Evolutionary conservation across 441 rosid genomes (phyloP).

Genomic region (Isatis lusitanica): DNA sequence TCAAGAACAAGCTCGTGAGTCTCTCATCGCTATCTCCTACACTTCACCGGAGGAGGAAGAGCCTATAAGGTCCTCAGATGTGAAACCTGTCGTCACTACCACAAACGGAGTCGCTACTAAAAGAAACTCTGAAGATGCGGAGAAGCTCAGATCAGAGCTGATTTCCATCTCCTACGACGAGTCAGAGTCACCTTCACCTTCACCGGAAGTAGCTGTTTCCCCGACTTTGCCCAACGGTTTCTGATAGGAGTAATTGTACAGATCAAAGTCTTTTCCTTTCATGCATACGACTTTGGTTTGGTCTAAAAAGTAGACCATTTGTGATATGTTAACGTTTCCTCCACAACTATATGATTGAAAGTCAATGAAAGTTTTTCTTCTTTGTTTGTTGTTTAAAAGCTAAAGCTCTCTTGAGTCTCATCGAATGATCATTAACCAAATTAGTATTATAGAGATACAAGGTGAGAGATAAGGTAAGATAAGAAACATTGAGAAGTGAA

Average conservation of each 20-base stretch:
- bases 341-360: conserved; percentile 1
- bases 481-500: conserved; percentile 14
- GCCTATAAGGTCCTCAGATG: conserved; percentile 6
- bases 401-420: neutral
- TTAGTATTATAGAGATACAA: conserved; percentile 23
- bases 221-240: conserved; percentile 20
- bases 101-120: conserved; percentile 23
- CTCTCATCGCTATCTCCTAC: conserved; percentile 37
- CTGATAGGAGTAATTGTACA: conserved; percentile 30
- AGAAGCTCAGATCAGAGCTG: conserved; percentile 30
- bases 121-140: conserved; percentile 15
- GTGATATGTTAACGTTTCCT: conserved; percentile 22
- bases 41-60: conserved; percentile 34
- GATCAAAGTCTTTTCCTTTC: conserved; percentile 15
- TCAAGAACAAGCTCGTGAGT: conserved; percentile 38
- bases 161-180: conserved; percentile 36
- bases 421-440: conserved; percentile 17
- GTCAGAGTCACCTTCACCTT: conserved; percentile 28
- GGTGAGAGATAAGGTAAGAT: conserved; percentile 6
- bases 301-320: conserved; percentile 27
- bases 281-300: conserved; percentile 31
- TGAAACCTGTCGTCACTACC: neutral
- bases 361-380: conserved; percentile 23
- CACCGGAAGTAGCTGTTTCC: conserved; percentile 28
- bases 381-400: conserved; percentile 1